Evolutionary conservation across 176 grass and related monocot species (phyloP).

Genomic region (Dactylis glomerata): DNA sequence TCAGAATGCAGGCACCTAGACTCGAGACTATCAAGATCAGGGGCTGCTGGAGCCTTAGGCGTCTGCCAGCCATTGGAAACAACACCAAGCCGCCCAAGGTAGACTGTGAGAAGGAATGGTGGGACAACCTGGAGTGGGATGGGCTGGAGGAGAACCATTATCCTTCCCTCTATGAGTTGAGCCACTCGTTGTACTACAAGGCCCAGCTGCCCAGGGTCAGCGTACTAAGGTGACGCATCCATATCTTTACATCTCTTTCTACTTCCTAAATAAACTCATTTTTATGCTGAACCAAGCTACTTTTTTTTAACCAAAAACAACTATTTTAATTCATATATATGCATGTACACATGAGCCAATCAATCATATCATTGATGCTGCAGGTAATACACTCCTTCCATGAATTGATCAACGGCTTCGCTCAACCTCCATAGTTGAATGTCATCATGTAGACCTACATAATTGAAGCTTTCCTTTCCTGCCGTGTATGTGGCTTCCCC

Average conservation of each 20-base stretch:
- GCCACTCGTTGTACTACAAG: background rate
- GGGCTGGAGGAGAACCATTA: rapidly evolving
- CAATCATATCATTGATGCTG: background rate
- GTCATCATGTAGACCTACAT: background rate
- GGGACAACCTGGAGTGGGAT: slow-evolving; percentile 16
- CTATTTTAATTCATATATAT: background rate
- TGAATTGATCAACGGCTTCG: background rate
- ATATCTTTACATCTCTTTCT: background rate
- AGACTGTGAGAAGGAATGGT: slow-evolving; percentile 37
- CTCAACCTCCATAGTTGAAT: background rate
- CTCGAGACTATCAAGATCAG: slow-evolving; percentile 5
- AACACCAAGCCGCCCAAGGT: background rate
- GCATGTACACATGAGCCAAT: background rate
- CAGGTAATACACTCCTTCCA: background rate
- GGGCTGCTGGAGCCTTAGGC: slow-evolving; percentile 24
- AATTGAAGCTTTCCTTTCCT: background rate
- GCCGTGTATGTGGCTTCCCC: background rate
- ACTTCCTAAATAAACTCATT: background rate
- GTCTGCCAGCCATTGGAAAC: rapidly evolving
- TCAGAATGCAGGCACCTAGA: background rate
- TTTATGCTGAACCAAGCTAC: background rate
- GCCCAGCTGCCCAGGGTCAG: background rate
- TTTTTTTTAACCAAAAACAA: background rate
- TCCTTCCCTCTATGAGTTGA: background rate
- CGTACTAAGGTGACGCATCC: background rate